Conservation (phyloP, 2,329 filamentous ascomycete genomes). For the Leptodontidium sp. region DNA sequence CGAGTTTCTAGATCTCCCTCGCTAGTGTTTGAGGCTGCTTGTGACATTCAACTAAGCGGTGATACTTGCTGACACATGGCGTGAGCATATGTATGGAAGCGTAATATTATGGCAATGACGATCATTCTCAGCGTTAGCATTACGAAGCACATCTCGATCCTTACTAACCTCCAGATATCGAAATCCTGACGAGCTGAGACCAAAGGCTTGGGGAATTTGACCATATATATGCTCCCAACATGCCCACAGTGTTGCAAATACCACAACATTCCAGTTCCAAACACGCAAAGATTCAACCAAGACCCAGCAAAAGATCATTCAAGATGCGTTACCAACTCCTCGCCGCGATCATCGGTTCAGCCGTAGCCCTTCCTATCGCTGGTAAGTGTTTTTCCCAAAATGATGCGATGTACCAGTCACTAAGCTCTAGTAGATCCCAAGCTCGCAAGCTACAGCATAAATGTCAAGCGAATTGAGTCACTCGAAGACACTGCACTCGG, state of each 20-base stretch:
- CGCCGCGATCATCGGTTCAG: neutral
- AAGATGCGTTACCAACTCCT: conserved; percentile 17
- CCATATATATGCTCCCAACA: too few relatives aligned
- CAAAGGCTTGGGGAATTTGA: too few relatives aligned
- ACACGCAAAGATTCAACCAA: neutral
- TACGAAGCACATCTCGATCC: neutral
- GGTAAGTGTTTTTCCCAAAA: neutral
- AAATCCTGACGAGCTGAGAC: neutral
- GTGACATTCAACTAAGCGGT: neutral
- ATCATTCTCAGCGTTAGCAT: neutral
- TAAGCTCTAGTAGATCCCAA: neutral
- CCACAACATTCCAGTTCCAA: neutral
- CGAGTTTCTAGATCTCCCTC: neutral
- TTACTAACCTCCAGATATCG: neutral
- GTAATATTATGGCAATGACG: neutral
- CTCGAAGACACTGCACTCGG: neutral
- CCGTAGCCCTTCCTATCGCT: neutral
- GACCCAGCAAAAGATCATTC: neutral
- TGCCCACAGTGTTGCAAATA: neutral
- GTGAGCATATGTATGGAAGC: neutral
- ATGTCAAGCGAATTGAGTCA: neutral
- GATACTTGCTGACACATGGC: neutral
- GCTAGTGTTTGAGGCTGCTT: neutral
- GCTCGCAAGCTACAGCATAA: neutral
- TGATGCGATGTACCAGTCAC: neutral